phyloP scores from a whole-genome alignment of 1,284 basidiomycete genomes.

The Lentinula novae-zelandiae region DNA sequence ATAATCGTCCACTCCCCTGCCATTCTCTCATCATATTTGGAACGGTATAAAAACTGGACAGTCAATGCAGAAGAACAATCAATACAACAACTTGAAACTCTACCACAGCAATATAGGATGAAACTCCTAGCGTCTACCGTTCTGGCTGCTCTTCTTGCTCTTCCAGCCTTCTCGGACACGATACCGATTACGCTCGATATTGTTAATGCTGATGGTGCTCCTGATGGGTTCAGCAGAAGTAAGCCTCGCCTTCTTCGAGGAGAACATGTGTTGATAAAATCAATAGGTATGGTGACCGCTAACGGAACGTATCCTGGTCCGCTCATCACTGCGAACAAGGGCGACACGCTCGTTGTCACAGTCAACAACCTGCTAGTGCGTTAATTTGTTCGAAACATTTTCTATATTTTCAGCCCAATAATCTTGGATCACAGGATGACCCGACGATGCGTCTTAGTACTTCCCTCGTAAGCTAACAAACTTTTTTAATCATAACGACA shows the following conservation, averaged over 20 bases:
- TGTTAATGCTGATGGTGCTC: slow-evolving; percentile 24
- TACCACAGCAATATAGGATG: background rate
- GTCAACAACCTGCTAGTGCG: slow-evolving; percentile 23
- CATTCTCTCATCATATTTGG: background rate
- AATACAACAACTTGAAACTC: background rate
- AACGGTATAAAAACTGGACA: background rate
- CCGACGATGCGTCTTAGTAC: slow-evolving; percentile 24
- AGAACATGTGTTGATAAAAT: background rate
- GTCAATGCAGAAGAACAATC: background rate
- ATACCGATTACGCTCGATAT: slow-evolving; percentile 21
- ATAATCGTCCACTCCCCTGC: background rate
- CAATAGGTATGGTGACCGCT: background rate
- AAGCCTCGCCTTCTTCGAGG: background rate
- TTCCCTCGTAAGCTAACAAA: slow-evolving; percentile 15
- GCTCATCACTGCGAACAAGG: slow-evolving; percentile 20
- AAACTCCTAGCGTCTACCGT: background rate
- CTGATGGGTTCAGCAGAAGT: slow-evolving; percentile 27
- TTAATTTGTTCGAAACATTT: background rate
- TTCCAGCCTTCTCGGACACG: background rate
- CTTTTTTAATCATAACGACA: slow-evolving; percentile 28
- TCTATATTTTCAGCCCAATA: background rate
- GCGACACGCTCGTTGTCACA: slow-evolving; percentile 20
- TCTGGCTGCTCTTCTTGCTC: background rate
- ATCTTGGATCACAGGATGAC: slow-evolving; percentile 16
- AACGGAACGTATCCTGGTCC: slow-evolving; percentile 21